Conservation (phyloP, 352 stramenopile genomes). For the Globisporangium radiosum region DNA sequence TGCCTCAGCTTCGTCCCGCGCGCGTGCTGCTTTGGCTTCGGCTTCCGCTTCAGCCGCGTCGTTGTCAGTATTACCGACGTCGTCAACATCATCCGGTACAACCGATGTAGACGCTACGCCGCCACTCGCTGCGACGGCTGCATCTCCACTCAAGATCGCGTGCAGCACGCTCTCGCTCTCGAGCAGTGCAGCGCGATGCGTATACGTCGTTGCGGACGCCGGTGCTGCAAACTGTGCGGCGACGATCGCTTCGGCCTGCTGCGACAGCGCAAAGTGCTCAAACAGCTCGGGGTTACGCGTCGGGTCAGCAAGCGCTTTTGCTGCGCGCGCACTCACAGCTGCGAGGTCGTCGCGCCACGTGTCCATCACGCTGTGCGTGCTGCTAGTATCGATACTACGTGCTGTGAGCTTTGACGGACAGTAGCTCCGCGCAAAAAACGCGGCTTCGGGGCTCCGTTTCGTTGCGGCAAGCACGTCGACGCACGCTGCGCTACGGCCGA, state of each 20-base stretch:
- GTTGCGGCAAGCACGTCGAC: too few species aligned
- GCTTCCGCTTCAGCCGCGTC: too few species aligned
- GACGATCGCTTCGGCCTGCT: constrained; percentile 90
- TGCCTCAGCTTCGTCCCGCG: too few species aligned
- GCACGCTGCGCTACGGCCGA: too few species aligned
- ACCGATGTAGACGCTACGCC: constrained; percentile 6
- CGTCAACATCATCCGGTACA: background rate
- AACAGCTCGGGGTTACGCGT: constrained; percentile 92
- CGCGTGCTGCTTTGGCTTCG: too few species aligned
- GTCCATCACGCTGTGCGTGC: constrained; percentile 92
- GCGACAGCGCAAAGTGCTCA: constrained; percentile 91
- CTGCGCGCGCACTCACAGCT: constrained; percentile 82
- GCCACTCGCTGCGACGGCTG: constrained; percentile 1
- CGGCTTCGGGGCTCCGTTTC: too few species aligned
- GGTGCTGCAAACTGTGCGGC: constrained; percentile 43
- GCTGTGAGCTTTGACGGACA: constrained; percentile 65
- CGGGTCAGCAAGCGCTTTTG: constrained; percentile 93
- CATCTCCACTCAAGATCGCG: constrained; percentile 21
- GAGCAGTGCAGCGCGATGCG: constrained; percentile 48
- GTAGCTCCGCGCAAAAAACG: constrained; percentile 98
- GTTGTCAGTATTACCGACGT: constrained; percentile 1
- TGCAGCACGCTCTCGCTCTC: constrained; percentile 56
- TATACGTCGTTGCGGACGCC: constrained; percentile 58
- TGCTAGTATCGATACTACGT: constrained; percentile 5
- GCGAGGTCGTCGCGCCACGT: constrained; percentile 95